Percentiles rank a stretch among this genome's conserved stretches.
These are phyloP conservation scores for Lactarius trivialis DNA, from an alignment of 768 basidiomycete genomes.

Conservation along the genomic window DNA sequence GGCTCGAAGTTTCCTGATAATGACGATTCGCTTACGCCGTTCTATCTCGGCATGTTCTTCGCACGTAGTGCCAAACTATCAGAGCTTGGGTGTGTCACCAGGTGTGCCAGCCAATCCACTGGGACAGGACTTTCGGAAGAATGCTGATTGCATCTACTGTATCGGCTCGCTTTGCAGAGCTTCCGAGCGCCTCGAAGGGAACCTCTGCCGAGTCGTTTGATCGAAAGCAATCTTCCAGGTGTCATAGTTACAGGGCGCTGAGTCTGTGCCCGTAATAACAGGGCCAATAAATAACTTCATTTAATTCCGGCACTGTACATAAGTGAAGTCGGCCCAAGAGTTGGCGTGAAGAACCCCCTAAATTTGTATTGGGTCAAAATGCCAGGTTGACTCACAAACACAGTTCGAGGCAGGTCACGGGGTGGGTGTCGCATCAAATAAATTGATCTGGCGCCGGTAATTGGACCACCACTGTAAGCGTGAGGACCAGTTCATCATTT, in stretches of 20 bases:
- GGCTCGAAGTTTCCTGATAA: constrained; percentile 9
- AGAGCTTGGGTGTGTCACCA: not conserved
- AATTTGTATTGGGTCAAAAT: not conserved
- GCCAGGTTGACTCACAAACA: not conserved
- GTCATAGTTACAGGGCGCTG: constrained; percentile 19
- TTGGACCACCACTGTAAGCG: not conserved
- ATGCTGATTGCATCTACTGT: not conserved
- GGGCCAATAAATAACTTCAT: not conserved
- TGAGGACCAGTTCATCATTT: constrained; percentile 8
- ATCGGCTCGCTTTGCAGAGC: not conserved
- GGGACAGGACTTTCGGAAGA: constrained; percentile 4
- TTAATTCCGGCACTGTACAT: not conserved
- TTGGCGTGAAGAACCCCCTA: not conserved
- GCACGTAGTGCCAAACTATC: not conserved
- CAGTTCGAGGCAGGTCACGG: constrained; percentile 10
- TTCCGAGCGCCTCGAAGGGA: constrained; percentile 19
- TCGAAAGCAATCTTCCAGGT: constrained; percentile 8
- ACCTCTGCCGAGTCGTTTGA: constrained; percentile 13
- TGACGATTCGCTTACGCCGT: constrained; percentile 10
- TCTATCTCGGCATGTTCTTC: constrained; percentile 6
- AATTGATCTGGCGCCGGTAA: constrained; percentile 1
- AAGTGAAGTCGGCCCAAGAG: not conserved
- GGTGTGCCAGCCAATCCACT: constrained; percentile 1
- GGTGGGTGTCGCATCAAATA: constrained; percentile 10
- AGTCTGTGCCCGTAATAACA: not conserved